Conservation (phyloP, 192 early-diverging fungal species). For the Thamnidium elegans region DNA sequence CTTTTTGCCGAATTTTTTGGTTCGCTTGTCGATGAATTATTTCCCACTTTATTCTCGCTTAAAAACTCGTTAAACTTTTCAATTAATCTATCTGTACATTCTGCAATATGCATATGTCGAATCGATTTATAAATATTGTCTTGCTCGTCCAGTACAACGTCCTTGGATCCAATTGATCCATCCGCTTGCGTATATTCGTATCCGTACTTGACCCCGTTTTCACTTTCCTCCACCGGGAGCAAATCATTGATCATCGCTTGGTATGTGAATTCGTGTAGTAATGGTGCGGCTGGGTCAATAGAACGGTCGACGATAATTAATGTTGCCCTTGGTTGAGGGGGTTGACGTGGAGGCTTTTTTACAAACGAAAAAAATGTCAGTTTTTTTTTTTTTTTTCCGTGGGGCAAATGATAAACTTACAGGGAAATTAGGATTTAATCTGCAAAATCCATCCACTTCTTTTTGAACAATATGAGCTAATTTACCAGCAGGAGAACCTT, state of each 20-base stretch:
- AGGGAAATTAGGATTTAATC: constrained; percentile 62
- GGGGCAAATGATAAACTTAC: constrained; percentile 39
- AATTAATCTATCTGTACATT: constrained; percentile 67
- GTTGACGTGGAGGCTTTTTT: constrained; percentile 38
- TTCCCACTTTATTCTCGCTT: constrained; percentile 57
- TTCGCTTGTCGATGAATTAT: constrained; percentile 10
- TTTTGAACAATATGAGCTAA: constrained; percentile 77
- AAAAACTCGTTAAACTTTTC: constrained; percentile 77
- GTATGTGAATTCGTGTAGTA: constrained; percentile 98
- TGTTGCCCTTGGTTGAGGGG: constrained; percentile 62
- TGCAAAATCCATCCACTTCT: constrained; percentile 78
- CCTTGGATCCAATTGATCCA: constrained; percentile 40
- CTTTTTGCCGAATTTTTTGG: constrained; percentile 55
- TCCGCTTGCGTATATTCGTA: constrained; percentile 47
- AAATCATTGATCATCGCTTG: constrained; percentile 98
- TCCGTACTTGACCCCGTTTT: constrained; percentile 54
- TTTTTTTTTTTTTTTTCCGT: too few relatives aligned
- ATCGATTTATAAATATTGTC: constrained; percentile 76
- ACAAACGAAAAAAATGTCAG: too few relatives aligned
- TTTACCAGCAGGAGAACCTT: constrained; percentile 50
- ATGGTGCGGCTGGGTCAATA: constrained; percentile 82
- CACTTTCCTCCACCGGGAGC: constrained; percentile 48
- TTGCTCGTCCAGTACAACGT: constrained; percentile 66
- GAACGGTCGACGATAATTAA: constrained; percentile 90
- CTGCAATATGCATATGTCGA: constrained; percentile 81